Conservation (phyloP, 441 rosid species). For the Populus hybrid region DNA sequence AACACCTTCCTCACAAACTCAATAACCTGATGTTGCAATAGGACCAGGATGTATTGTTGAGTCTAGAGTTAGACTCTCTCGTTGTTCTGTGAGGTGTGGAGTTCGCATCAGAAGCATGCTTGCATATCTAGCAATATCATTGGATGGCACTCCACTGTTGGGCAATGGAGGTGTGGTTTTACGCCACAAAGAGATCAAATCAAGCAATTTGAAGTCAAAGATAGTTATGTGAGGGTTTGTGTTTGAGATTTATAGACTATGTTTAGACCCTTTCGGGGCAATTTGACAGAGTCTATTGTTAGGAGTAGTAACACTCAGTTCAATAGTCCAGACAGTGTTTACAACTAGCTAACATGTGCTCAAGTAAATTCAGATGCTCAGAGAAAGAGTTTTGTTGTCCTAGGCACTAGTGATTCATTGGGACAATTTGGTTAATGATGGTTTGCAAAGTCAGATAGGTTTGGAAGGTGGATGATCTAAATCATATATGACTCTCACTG, state of each 20-base stretch:
- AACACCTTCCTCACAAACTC: no score
- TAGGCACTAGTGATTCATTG: slow-evolving; percentile 28
- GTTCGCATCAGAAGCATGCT: slow-evolving; percentile 88
- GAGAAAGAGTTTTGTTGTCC: slow-evolving; percentile 27
- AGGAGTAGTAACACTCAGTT: slow-evolving; percentile 24
- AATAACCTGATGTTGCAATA: slow-evolving; percentile 72
- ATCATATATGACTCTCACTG: slow-evolving; percentile 28
- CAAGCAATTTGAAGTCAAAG: slow-evolving; percentile 93
- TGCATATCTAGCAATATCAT: slow-evolving; percentile 86
- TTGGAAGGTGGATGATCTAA: slow-evolving; percentile 78
- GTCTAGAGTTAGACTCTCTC: slow-evolving; percentile 87
- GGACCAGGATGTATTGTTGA: slow-evolving; percentile 92
- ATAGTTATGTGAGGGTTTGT: slow-evolving; percentile 67
- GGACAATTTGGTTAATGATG: slow-evolving; percentile 38
- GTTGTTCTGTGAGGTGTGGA: slow-evolving; percentile 92
- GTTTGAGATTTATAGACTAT: slow-evolving; percentile 10
- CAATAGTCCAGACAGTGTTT: slow-evolving; percentile 26
- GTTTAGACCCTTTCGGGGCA: slow-evolving; percentile 7
- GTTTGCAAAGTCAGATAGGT: slow-evolving; percentile 84
- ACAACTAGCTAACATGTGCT: slow-evolving; percentile 34
- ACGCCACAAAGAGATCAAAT: slow-evolving; percentile 91
- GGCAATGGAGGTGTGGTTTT: slow-evolving; percentile 90
- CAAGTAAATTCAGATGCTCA: slow-evolving; percentile 34
- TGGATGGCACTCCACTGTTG: slow-evolving; percentile 96
- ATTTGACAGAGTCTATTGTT: slow-evolving; percentile 31